Conservation (phyloP, 2,329 filamentous ascomycete species). For the Trichoderma breve region DNA sequence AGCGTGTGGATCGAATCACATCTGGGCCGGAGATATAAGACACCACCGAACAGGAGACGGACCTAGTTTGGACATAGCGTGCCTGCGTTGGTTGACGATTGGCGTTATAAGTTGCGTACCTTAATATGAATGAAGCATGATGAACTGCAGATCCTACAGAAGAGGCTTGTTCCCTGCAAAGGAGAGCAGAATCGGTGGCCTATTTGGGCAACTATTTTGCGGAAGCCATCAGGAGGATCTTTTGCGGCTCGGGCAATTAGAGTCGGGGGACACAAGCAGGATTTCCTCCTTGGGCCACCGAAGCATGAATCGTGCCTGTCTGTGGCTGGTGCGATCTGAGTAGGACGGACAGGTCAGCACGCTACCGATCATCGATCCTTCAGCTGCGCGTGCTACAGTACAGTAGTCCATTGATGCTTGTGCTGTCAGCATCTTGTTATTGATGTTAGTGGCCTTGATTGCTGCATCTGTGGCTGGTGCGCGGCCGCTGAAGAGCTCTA, state of each 20-base stretch:
- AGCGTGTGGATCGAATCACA: background rate
- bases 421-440: background rate
- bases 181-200: background rate
- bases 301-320: background rate
- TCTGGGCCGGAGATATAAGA: background rate
- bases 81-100: background rate
- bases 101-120: background rate
- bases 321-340: background rate
- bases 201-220: background rate
- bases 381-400: background rate
- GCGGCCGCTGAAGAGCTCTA: background rate
- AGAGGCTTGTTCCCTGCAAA: background rate
- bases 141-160: background rate
- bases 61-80: background rate
- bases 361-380: background rate
- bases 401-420: no score
- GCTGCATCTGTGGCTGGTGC: background rate
- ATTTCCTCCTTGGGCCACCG: slow-evolving; percentile 10
- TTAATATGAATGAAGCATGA: background rate
- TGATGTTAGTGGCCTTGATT: no score
- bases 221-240: background rate
- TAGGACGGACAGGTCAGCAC: no score
- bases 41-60: background rate
- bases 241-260: background rate
- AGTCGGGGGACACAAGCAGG: background rate